phyloP scores from a whole-genome alignment of 2,329 filamentous ascomycete genomes.

The Phialophora chinensis region DNA sequence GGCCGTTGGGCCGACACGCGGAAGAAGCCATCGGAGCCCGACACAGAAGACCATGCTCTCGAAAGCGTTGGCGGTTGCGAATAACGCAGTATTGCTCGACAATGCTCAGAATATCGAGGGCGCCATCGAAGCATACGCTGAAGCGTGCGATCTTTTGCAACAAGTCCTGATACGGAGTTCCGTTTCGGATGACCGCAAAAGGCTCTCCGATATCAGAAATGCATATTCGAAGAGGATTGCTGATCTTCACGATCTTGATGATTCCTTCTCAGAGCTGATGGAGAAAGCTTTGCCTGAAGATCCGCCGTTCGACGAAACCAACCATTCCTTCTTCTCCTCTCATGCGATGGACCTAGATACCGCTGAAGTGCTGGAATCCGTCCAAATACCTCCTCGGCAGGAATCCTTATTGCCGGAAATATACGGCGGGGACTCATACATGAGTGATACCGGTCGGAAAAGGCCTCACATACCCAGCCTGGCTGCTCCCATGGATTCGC shows the following conservation, averaged over 20 bases:
- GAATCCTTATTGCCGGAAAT: constrained; percentile 39
- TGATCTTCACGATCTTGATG: constrained; percentile 76
- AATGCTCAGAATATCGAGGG: constrained; percentile 95
- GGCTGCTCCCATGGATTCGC: constrained; percentile 53
- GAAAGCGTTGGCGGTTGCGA: constrained; percentile 92
- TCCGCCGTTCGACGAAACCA: constrained; percentile 66
- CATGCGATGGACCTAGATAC: constrained; percentile 42
- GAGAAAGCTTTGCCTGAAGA: constrained; percentile 79
- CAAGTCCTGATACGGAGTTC: constrained; percentile 85
- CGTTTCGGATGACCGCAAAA: constrained; percentile 83
- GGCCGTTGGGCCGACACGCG: constrained; percentile 36
- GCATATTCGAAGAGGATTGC: constrained; percentile 91
- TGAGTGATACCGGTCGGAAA: constrained; percentile 32
- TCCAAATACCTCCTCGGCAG: constrained; percentile 38
- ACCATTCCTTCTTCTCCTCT: constrained; percentile 31
- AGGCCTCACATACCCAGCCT: constrained; percentile 40
- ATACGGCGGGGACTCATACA: constrained; percentile 35
- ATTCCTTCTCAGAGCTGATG: constrained; percentile 55
- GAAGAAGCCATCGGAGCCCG: constrained; percentile 54
- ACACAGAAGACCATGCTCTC: constrained; percentile 96
- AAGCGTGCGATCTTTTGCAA: constrained; percentile 86
- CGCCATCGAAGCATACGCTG: constrained; percentile 85
- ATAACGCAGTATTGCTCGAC: constrained; percentile 92
- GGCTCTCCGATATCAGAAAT: constrained; percentile 87
- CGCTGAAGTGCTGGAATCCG: constrained; percentile 30